phyloP scores from a whole-genome alignment of 768 basidiomycete genomes.

The Fistulinella prunicolor region DNA sequence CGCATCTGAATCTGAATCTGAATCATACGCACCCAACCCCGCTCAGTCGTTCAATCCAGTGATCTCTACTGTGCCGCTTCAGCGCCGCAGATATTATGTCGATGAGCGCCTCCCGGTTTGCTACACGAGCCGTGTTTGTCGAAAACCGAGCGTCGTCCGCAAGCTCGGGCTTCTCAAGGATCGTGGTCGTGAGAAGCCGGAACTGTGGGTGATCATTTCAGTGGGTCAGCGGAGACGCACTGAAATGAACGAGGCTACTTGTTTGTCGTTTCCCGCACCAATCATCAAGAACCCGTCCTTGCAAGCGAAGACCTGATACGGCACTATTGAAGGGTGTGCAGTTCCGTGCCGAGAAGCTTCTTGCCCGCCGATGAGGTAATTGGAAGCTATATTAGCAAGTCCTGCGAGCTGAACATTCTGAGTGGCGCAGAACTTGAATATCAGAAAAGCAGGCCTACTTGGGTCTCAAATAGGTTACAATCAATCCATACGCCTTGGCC shows the following conservation, averaged over 20 bases:
- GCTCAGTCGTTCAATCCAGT: slow-evolving; percentile 74
- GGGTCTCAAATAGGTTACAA: slow-evolving; percentile 88
- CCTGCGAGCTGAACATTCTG: slow-evolving; percentile 66
- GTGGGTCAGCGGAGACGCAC: slow-evolving; percentile 1
- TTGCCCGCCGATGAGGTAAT: slow-evolving; percentile 83
- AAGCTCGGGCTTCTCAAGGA: slow-evolving; percentile 62
- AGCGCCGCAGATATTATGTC: slow-evolving; percentile 63
- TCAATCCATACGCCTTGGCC: slow-evolving; percentile 91
- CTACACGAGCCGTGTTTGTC: slow-evolving; percentile 74
- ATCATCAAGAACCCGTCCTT: slow-evolving; percentile 90
- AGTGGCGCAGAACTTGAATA: background rate
- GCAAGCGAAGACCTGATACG: slow-evolving; percentile 89
- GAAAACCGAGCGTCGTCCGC: slow-evolving; percentile 59
- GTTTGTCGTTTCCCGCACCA: slow-evolving; percentile 87
- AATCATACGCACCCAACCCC: slow-evolving; percentile 68
- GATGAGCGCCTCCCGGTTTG: slow-evolving; percentile 68
- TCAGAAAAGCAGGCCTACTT: slow-evolving; percentile 45
- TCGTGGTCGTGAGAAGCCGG: slow-evolving; percentile 55
- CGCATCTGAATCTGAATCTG: background rate
- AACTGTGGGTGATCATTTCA: slow-evolving; percentile 49
- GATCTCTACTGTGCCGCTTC: slow-evolving; percentile 51
- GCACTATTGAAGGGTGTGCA: slow-evolving; percentile 89
- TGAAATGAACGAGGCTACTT: slow-evolving; percentile 42
- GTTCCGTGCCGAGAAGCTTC: slow-evolving; percentile 90
- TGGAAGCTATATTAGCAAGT: slow-evolving; percentile 88